Conservation (phyloP, 164 flowering plant genomes). For the Kingdonia uniflora region DNA sequence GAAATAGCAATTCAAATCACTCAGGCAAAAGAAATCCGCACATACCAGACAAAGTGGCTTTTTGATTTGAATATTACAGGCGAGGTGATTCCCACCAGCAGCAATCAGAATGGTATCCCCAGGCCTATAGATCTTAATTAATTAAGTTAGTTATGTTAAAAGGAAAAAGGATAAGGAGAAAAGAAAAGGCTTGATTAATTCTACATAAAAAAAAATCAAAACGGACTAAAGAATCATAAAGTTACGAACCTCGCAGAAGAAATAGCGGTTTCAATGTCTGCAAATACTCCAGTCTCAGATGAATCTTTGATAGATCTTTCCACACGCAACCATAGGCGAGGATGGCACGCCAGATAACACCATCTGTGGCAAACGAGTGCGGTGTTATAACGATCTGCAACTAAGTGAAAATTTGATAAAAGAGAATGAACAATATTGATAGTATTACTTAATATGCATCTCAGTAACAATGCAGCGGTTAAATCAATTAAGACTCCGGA, state of each 20-base stretch:
- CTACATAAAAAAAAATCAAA: too few species aligned
- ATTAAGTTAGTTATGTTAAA: background rate
- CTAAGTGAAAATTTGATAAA: constrained; percentile 31
- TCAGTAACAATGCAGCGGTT: too few species aligned
- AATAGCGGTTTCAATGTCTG: constrained; percentile 65
- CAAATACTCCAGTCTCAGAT: constrained; percentile 60
- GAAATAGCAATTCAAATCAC: too few species aligned
- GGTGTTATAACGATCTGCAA: constrained; percentile 98
- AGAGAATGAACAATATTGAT: constrained; percentile 10
- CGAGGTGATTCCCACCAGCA: constrained; percentile 67
- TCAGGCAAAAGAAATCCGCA: background rate
- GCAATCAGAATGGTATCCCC: constrained; percentile 90
- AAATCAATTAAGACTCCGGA: too few species aligned
- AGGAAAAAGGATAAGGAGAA: background rate
- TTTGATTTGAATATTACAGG: constrained; percentile 70
- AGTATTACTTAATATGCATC: too few species aligned
- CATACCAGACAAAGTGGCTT: constrained; percentile 94
- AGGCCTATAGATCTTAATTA: constrained; percentile 35
- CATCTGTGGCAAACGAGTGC: constrained; percentile 99
- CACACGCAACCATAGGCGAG: constrained; percentile 84
- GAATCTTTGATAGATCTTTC: constrained; percentile 45
- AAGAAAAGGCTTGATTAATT: background rate
- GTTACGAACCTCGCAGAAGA: constrained; percentile 72
- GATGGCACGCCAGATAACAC: constrained; percentile 87
- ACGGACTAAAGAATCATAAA: too few species aligned